Percentiles rank a stretch among this genome's conserved stretches.
These are phyloP conservation scores for Sarocladium oryzae DNA, from an alignment of 2,329 filamentous ascomycete genomes.

Conservation along the genomic window DNA sequence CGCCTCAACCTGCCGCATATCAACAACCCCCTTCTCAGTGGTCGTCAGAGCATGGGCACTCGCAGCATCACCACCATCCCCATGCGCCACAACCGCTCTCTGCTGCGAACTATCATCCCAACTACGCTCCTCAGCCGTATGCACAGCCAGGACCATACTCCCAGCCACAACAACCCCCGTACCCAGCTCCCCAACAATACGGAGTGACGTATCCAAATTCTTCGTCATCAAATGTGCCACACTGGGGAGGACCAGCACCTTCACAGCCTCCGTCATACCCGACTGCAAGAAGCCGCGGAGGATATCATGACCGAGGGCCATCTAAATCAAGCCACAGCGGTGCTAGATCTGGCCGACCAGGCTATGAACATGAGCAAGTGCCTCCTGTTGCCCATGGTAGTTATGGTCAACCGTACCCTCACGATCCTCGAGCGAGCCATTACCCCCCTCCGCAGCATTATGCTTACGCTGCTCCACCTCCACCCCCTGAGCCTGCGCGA, in stretches of 20 bases:
- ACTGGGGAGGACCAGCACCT: constrained; percentile 27
- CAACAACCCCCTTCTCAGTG: constrained; percentile 21
- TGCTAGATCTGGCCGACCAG: not conserved
- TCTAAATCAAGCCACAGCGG: constrained; percentile 17
- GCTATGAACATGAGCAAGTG: constrained; percentile 10
- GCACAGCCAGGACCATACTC: not conserved
- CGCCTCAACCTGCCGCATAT: constrained; percentile 20
- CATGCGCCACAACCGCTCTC: constrained; percentile 43
- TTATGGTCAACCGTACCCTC: constrained; percentile 34
- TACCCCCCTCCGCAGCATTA: constrained; percentile 28
- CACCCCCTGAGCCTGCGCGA: constrained; percentile 26
- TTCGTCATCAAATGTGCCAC: constrained; percentile 26
- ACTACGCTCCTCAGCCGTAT: constrained; percentile 51
- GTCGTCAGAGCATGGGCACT: constrained; percentile 30
- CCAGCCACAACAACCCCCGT: constrained; percentile 33
- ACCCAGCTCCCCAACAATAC: constrained; percentile 33
- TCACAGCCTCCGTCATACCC: constrained; percentile 31
- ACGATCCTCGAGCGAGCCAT: constrained; percentile 30
- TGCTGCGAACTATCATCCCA: constrained; percentile 50
- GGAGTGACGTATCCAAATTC: constrained; percentile 28
- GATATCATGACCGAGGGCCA: constrained; percentile 38
- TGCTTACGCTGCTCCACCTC: constrained; percentile 34
- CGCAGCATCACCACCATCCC: constrained; percentile 30
- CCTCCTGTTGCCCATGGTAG: constrained; percentile 22
- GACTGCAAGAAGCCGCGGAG: constrained; percentile 33